Evolutionary conservation across 306 rosid genomes (phyloP), one percentile per base, ranked within the genome.

Genomic region (Aeschynomene evenia): DNA sequence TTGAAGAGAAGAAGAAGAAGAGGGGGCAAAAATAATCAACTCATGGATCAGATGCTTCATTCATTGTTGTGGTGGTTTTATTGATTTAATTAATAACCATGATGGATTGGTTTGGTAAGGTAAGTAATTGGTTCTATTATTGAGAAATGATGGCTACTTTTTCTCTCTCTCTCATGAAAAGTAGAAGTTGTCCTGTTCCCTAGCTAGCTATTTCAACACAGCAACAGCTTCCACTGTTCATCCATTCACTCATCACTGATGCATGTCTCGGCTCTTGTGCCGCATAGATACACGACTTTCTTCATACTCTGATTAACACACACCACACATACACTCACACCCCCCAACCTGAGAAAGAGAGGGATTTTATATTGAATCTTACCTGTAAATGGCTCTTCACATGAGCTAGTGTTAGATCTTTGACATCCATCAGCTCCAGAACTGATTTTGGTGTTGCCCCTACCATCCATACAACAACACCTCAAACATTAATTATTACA

Each of bases 341-440:
- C 49, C 37, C 6, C 37, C 7, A 57, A 75, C 29, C 2, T 1
- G 29, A 71, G 50, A 62, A 29, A 42, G 39, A 20, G 34, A 72
- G 29, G 68, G 43, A n/a, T n/a, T n/a, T n/a, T n/a, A n/a, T n/a
- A n/a, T n/a, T 65, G 21, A 43, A 18, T 7, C 11, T 63, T 85
- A 92, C 98, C 98, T 92, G 98, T 61, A 92, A 88, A 82, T 92
- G 98, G 71, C 98, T 92, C 86, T 92, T 92, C 7, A 92, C 98
- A 85, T 92, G 98, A 79, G 98, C 96, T 8, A 92, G 87, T 43
- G 96, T 92, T 54, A 92, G 93, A 82, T 92, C 98, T 81, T 92
- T 92, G 62, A 85, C 98, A 85, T 88, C 98, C 98, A 93, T 93
- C 31, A 93, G 91, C 80, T 88, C 96, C 77, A 93, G 59, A 63